phyloP scores from a whole-genome alignment of 345 rosid species.

The Physaria fendleri region DNA sequence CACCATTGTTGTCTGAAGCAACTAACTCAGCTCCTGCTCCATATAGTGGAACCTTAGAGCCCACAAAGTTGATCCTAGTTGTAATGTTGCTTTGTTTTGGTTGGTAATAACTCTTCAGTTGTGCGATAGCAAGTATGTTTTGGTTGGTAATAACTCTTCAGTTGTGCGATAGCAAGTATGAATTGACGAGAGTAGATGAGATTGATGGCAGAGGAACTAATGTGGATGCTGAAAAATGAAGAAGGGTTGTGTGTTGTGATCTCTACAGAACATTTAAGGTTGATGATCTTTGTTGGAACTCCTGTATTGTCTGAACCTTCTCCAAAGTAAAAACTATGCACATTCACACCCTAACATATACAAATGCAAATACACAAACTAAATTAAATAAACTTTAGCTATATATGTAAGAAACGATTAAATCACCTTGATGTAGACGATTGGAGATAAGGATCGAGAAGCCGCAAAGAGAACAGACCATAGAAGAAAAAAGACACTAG shows the following conservation, averaged over 20 bases:
- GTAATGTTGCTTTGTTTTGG: slow-evolving; percentile 57
- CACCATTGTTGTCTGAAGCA: slow-evolving; percentile 29
- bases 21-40: slow-evolving; percentile 70
- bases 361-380: not conserved
- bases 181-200: slow-evolving; percentile 47
- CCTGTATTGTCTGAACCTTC: slow-evolving; percentile 71
- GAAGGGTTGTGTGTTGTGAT: slow-evolving; percentile 72
- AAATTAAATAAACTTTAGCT: not conserved
- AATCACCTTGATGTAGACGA: slow-evolving; percentile 56
- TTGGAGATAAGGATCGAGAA: slow-evolving; percentile 52
- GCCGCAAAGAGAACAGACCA: slow-evolving; percentile 70
- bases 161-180: slow-evolving; percentile 50
- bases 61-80: slow-evolving; percentile 41
- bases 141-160: slow-evolving; percentile 63
- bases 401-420: not conserved
- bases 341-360: slow-evolving; percentile 46
- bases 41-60: slow-evolving; percentile 58
- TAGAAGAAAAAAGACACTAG: slow-evolving; percentile 40
- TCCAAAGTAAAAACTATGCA: slow-evolving; percentile 50
- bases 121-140: slow-evolving; percentile 51
- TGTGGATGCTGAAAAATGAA: slow-evolving; percentile 69
- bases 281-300: slow-evolving; percentile 72
- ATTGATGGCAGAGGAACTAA: slow-evolving; percentile 48
- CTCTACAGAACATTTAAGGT: slow-evolving; percentile 46
- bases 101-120: slow-evolving; percentile 59